Evolutionary conservation across 805 yeast genomes (phyloP).

Genomic region (Sporopachydermia quercuum): DNA sequence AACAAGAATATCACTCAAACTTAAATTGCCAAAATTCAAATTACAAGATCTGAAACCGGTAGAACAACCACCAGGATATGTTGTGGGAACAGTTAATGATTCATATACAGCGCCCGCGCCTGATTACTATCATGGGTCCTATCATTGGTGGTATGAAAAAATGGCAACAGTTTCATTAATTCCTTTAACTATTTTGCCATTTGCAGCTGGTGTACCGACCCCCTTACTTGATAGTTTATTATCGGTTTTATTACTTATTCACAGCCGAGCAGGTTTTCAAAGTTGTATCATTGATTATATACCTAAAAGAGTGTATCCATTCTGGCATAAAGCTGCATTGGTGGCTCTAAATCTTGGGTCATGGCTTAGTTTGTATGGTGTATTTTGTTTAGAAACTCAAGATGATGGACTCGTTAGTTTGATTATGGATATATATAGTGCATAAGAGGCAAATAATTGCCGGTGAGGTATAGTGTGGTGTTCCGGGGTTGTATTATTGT

Average conservation of each 20-base stretch:
- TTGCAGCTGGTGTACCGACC: slow-evolving; percentile 32
- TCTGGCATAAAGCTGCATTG: slow-evolving; percentile 46
- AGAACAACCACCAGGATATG: slow-evolving; percentile 60
- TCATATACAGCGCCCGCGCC: slow-evolving; percentile 48
- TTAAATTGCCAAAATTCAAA: slow-evolving; percentile 1
- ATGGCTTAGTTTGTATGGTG: slow-evolving; percentile 51
- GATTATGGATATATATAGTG: no score
- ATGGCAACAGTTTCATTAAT: slow-evolving; percentile 42
- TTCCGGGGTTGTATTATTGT: no score
- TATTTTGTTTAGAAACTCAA: slow-evolving; percentile 51
- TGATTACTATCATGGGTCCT: slow-evolving; percentile 46
- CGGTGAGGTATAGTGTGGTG: no score
- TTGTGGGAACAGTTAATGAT: slow-evolving; percentile 61
- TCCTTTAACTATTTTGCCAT: slow-evolving; percentile 50
- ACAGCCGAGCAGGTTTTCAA: slow-evolving; percentile 58
- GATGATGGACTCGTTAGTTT: slow-evolving; percentile 49
- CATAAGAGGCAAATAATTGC: no score
- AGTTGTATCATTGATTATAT: slow-evolving; percentile 70
- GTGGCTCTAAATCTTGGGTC: slow-evolving; percentile 48
- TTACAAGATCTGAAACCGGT: slow-evolving; percentile 27
- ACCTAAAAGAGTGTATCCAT: slow-evolving; percentile 59
- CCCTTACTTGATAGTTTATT: slow-evolving; percentile 43
- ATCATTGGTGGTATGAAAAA: slow-evolving; percentile 64
- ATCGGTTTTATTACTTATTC: slow-evolving; percentile 41
- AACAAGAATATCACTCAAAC: no score